Percentiles rank a stretch among this genome's conserved stretches.
These are phyloP conservation scores for Solanum piurae DNA, from an alignment of 257 asterid species.

Conservation along the genomic window DNA sequence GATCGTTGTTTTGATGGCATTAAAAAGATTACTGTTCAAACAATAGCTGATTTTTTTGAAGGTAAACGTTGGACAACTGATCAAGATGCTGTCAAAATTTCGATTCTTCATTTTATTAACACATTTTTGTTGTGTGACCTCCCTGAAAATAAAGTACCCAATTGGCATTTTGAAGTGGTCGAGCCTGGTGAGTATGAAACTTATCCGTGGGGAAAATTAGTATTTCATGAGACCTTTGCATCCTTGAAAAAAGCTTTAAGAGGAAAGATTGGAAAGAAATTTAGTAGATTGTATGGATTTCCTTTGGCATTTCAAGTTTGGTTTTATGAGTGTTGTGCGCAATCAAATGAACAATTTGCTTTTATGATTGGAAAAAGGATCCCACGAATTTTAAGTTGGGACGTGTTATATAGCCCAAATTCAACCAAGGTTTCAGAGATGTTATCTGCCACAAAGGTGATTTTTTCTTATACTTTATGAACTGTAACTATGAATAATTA, in stretches of 20 bases:
- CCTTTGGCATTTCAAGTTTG: neutral
- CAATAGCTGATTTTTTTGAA: no score
- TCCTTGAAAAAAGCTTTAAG: no score
- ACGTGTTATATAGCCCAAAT: neutral
- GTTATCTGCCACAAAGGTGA: no score
- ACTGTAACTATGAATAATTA: no score
- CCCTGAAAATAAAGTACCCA: neutral
- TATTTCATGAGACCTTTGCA: no score
- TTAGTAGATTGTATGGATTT: neutral
- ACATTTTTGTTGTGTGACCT: neutral
- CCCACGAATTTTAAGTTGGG: neutral
- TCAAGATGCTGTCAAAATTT: neutral
- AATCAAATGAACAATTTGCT: neutral
- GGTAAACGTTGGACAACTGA: no score
- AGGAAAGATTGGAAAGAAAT: neutral
- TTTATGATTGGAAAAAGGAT: neutral
- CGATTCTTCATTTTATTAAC: neutral
- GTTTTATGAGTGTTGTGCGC: neutral
- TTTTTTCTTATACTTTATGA: no score
- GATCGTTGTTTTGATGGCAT: no score
- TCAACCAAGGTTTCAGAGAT: neutral
- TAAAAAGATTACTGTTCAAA: no score
- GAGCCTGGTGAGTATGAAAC: no score
- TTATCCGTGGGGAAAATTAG: no score
- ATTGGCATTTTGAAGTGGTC: neutral